Percentiles rank a stretch among this genome's conserved stretches.
These are phyloP conservation scores for Kwoniella botswanensis DNA, from an alignment of 768 basidiomycete genomes.

Conservation along the genomic window DNA sequence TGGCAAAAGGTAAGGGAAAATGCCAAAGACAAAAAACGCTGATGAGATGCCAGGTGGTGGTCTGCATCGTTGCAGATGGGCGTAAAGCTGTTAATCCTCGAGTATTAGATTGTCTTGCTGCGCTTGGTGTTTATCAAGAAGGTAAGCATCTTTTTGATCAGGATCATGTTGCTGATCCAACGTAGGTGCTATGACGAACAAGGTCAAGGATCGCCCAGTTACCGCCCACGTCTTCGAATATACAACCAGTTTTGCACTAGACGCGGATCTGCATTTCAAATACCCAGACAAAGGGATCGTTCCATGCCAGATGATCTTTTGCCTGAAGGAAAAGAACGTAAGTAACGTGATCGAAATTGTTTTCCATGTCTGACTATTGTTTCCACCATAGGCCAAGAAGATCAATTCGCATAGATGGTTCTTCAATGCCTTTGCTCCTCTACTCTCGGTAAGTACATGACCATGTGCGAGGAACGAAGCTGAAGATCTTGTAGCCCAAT, in stretches of 20 bases:
- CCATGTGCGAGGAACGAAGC: not conserved
- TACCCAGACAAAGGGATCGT: constrained; percentile 75
- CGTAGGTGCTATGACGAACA: constrained; percentile 64
- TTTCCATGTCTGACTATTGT: too few species aligned
- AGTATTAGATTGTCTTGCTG: constrained; percentile 57
- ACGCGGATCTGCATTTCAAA: constrained; percentile 56
- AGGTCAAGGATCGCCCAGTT: constrained; percentile 74
- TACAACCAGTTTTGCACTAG: constrained; percentile 58
- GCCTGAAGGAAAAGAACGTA: constrained; percentile 73
- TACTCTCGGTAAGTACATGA: constrained; percentile 69
- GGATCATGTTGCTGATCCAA: constrained; percentile 15
- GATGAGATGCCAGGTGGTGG: constrained; percentile 66
- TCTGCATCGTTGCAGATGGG: constrained; percentile 89
- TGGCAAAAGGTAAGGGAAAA: constrained; percentile 77
- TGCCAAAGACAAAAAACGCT: constrained; percentile 5
- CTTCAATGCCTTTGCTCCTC: constrained; percentile 87
- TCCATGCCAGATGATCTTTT: constrained; percentile 84
- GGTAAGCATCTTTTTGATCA: constrained; percentile 30
- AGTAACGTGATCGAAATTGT: not conserved
- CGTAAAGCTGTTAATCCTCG: constrained; percentile 76
- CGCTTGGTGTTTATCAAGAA: constrained; percentile 57
- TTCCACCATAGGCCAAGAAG: constrained; percentile 70
- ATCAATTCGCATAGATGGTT: constrained; percentile 98
- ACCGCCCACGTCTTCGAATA: constrained; percentile 85
- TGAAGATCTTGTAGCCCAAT: constrained; percentile 69